These are phyloP conservation scores for Bretziella fagacearum DNA, from an alignment of 2,329 filamentous ascomycete species.

Conservation along the genomic window DNA sequence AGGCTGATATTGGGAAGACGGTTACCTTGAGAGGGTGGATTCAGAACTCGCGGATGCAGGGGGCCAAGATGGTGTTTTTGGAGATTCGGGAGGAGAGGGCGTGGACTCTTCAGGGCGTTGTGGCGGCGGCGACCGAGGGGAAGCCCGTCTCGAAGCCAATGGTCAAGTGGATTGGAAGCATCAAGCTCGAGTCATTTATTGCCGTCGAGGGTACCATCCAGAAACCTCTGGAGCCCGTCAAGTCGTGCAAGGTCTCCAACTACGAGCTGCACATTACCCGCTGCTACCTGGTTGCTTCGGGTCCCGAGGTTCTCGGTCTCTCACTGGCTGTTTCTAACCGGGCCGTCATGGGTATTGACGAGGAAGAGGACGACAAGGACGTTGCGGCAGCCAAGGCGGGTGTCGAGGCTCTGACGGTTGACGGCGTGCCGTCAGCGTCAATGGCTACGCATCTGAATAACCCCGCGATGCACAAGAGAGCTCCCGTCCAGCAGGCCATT, in stretches of 20 bases:
- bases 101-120: constrained; percentile 69
- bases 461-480: constrained; percentile 79
- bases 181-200: constrained; percentile 69
- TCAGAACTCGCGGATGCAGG: constrained; percentile 75
- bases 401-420: constrained; percentile 26
- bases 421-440: constrained; percentile 50
- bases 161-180: constrained; percentile 72
- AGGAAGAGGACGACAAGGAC: constrained; percentile 30
- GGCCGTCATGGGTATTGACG: constrained; percentile 40
- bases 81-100: constrained; percentile 62
- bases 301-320: constrained; percentile 40
- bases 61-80: constrained; percentile 81
- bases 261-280: constrained; percentile 81
- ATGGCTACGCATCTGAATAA: constrained; percentile 81
- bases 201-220: constrained; percentile 65
- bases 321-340: constrained; percentile 38
- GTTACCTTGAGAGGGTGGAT: constrained; percentile 66
- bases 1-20: constrained; percentile 49
- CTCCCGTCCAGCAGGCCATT: constrained; percentile 79
- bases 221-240: constrained; percentile 72
- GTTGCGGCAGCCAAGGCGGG: constrained; percentile 22
- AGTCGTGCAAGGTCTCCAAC: constrained; percentile 63
- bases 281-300: constrained; percentile 58
- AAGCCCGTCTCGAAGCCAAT: constrained; percentile 60
- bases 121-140: constrained; percentile 56